Percentiles rank a stretch among this genome's conserved stretches.
Conservation (phyloP, 306 rosid species). For the Lathyrus sativus region DNA sequence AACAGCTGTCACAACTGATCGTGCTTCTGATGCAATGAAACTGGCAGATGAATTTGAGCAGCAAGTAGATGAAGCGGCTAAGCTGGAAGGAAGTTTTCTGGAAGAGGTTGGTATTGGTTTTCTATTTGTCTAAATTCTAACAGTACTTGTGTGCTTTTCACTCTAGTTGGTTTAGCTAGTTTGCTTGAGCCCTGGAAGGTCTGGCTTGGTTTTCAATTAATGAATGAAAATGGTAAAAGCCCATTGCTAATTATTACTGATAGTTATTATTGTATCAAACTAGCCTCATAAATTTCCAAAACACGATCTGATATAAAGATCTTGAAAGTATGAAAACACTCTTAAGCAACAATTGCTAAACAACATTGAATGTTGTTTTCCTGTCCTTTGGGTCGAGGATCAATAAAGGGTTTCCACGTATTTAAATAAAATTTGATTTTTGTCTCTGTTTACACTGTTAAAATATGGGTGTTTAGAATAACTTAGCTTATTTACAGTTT, state of each 20-base stretch:
- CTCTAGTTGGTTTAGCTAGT: conserved; percentile 28
- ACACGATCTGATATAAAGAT: conserved; percentile 6
- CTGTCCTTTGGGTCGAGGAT: background rate
- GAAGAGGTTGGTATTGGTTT: conserved; percentile 73
- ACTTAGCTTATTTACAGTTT: background rate
- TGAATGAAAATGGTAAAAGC: conserved; percentile 24
- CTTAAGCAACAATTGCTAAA: background rate
- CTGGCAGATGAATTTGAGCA: conserved; percentile 70
- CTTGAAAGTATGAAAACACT: conserved; percentile 16
- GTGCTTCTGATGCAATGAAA: conserved; percentile 66
- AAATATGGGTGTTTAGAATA: background rate
- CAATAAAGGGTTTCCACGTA: no score
- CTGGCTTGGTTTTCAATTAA: conserved; percentile 6
- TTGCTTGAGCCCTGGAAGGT: conserved; percentile 24
- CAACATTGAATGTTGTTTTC: conserved; percentile 7
- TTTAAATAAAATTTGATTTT: background rate
- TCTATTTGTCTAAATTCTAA: conserved; percentile 4
- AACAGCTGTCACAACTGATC: conserved; percentile 88
- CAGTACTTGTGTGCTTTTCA: conserved; percentile 4
- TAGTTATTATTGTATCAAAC: background rate
- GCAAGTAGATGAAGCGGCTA: conserved; percentile 70
- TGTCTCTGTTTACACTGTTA: conserved; percentile 1
- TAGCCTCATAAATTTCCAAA: background rate
- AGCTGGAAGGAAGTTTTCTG: conserved; percentile 64
- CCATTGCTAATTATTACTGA: conserved; percentile 10